Evolutionary conservation across 148 eudicot genomes (phyloP), one percentile per base, ranked within the genome.

Genomic region (Cornus florida): DNA sequence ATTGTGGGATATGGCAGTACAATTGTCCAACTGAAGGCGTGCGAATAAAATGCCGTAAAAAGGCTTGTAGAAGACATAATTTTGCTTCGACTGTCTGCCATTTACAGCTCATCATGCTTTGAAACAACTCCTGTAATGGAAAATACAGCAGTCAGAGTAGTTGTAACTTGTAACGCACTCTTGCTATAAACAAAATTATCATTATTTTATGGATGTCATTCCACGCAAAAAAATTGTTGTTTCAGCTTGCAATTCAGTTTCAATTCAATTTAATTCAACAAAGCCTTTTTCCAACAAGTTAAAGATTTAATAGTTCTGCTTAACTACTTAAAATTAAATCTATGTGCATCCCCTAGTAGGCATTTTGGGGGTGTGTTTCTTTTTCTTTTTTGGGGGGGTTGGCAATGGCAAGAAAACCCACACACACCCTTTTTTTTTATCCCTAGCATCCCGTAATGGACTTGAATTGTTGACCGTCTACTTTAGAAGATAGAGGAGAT

Each of bases 31-130:
- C 57, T 35, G 17, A 57, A 50, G 53, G 60, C 28, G 71, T 70
- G 46, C 32, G 3, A 43, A 38, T 69, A 31, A 57, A 20, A 20
- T 56, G 72, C 5, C 59, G 31, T 60, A 13, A 33, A 39, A 67
- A 79, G 66, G 50, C n/a, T 50, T 33, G 7, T 41, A 67, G 28
- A 76, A 65, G 24, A 28, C 16, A 6, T 16, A 13, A 8, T 60
- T 11, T 33, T 33, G 48, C 38, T 32, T 59, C 70, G 20, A 24
- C n/a, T 22, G 33, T 57, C 4, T 20, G n/a, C 67, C 73, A 33
- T 62, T 81, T 62, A 86, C 53, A 86, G 79, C 74, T 86, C 89
- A 77, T 86, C 89, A 82, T 86, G 87, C 83, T 48, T 75, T 14
- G 85, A 43, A 76, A 43, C 68, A 79, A 22, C 60, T 73, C 80